Evolutionary conservation across 2,329 filamentous ascomycete genomes (phyloP).

Genomic region (Pseudovirgaria hyperparasitica): DNA sequence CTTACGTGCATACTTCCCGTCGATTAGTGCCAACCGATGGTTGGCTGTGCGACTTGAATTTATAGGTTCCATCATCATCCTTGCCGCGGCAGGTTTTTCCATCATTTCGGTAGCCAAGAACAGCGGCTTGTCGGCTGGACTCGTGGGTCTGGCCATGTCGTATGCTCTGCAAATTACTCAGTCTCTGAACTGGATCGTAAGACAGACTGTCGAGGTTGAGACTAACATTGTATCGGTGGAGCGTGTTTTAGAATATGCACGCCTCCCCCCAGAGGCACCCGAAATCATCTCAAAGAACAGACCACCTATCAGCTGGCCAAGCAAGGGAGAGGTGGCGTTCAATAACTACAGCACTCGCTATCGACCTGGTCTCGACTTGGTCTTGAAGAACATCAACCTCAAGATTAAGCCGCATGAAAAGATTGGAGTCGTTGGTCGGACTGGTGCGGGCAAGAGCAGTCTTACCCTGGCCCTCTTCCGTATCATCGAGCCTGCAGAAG

Average conservation of each 20-base stretch:
- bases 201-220: conserved; percentile 98
- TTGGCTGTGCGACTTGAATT: conserved; percentile 90
- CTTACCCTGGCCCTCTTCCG: conserved; percentile 87
- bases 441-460: conserved; percentile 90
- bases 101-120: conserved; percentile 66
- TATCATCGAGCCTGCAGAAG: conserved; percentile 77
- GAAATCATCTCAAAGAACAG: conserved; percentile 83
- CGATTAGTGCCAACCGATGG: conserved; percentile 83
- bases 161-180: conserved; percentile 95
- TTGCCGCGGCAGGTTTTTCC: conserved; percentile 70
- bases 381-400: conserved; percentile 83
- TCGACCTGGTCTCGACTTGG: conserved; percentile 75
- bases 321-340: conserved; percentile 77
- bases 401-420: conserved; percentile 95
- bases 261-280: conserved; percentile 81
- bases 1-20: conserved; percentile 86
- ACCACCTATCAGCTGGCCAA: conserved; percentile 83
- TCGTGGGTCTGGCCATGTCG: conserved; percentile 89
- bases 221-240: conserved; percentile 99
- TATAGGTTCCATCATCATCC: conserved; percentile 85
- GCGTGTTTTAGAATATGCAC: conserved; percentile 89
- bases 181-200: conserved; percentile 96
- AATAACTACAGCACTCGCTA: conserved; percentile 92
- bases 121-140: conserved; percentile 52
- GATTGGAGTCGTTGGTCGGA: conserved; percentile 92